These are phyloP conservation scores for Suaeda aralocaspica DNA, from an alignment of 148 eudicot species.

Conservation along the genomic window DNA sequence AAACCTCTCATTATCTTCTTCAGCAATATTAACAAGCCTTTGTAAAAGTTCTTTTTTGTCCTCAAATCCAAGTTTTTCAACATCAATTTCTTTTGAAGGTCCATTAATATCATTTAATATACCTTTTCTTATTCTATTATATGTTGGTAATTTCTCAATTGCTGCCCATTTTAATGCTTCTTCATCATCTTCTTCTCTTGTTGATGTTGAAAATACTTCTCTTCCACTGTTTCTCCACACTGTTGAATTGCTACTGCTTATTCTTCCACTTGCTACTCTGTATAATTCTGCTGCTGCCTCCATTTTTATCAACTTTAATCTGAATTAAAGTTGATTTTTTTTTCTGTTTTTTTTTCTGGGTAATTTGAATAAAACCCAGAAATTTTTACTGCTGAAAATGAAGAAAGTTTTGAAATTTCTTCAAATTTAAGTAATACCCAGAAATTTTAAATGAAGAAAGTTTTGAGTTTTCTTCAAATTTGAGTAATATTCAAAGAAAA, in stretches of 20 bases:
- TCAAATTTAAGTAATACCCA: conserved; percentile 10
- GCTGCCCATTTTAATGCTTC: conserved; percentile 91
- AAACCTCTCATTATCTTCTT: conserved; percentile 57
- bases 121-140: conserved; percentile 60
- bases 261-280: conserved; percentile 52
- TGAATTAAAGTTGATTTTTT: background rate
- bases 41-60: conserved; percentile 42
- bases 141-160: conserved; percentile 71
- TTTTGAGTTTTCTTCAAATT: too few species aligned
- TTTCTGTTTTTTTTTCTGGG: background rate
- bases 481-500: background rate
- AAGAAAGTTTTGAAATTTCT: too few species aligned
- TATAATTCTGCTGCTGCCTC: conserved; percentile 40
- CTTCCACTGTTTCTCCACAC: conserved; percentile 51
- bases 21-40: conserved; percentile 52
- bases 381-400: too few species aligned
- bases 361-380: background rate
- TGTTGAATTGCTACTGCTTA: conserved; percentile 43
- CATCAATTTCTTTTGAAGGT: conserved; percentile 52
- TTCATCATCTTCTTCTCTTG: conserved; percentile 63
- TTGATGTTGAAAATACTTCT: conserved; percentile 51
- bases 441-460: too few species aligned
- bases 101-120: conserved; percentile 52
- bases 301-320: conserved; percentile 23
- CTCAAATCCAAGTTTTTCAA: conserved; percentile 44